These are phyloP conservation scores for Erythrophleum fordii DNA, from an alignment of 306 rosid species.

Conservation along the genomic window DNA sequence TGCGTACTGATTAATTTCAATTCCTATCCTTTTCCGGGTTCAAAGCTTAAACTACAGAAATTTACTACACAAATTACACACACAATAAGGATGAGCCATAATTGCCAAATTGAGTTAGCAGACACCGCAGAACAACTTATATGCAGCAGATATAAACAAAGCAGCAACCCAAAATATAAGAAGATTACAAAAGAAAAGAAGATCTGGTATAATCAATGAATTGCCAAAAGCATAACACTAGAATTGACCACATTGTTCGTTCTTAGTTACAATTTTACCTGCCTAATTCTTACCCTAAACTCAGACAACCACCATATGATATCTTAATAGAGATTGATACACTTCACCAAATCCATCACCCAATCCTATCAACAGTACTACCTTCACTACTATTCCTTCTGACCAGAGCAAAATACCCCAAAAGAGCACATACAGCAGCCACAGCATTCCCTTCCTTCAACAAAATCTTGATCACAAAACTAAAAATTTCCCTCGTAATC, in stretches of 20 bases:
- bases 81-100: neutral
- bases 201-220: neutral
- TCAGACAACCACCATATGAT: neutral
- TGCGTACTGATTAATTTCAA: neutral
- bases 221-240: neutral
- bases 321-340: neutral
- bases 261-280: neutral
- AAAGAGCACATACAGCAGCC: conserved; percentile 78
- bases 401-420: conserved; percentile 64
- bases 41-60: conserved; percentile 10
- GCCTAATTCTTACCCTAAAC: neutral
- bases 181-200: no score
- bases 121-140: neutral
- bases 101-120: conserved; percentile 7
- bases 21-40: neutral
- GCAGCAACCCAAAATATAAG: neutral
- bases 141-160: neutral
- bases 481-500: conserved; percentile 64
- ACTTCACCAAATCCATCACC: conserved; percentile 5
- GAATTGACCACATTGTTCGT: neutral
- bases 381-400: conserved; percentile 46
- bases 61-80: neutral
- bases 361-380: conserved; percentile 34
- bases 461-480: conserved; percentile 65
- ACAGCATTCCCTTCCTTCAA: conserved; percentile 74